Evolutionary conservation across 306 rosid genomes (phyloP), one percentile per base, ranked within the genome.

Genomic region (Boehmeria nivea): DNA sequence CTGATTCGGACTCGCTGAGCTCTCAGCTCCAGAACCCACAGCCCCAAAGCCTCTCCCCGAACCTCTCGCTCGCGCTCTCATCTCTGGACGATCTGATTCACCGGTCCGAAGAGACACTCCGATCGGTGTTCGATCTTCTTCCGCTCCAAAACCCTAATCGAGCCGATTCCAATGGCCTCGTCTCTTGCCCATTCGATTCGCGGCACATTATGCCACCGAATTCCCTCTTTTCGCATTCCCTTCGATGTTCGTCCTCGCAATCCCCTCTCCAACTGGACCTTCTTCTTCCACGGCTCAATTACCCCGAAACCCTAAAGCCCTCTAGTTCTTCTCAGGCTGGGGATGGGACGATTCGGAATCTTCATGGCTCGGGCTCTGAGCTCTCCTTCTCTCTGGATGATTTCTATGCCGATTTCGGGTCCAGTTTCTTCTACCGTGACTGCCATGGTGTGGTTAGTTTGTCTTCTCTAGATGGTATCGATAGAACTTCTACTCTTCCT

Each of bases 391-490:
- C 85, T 21, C 28, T 82, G 56, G 74, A 72, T 18, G 64, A 69
- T 12, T 61, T 69, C 18, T 68, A 43, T 51, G 43, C 69, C 1
- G 28, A 72, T 44, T 72, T 57, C 12, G 38, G 67, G 46, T 69
- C 70, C 59, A 78, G 78, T 67, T 82, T 72, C 56, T 83, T 80
- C 77, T 91, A 87, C 73, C 48, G 33, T 6, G 56, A 75, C 23
- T 91, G 81, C 74, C 96, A 87, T n/a, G 79, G 76, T 27, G 96
- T 57, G 3, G 87, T 91, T 46, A 10, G 43, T 37, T 65, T 69
- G 68, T 73, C 83, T 28, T 54, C 53, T 17, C 22, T 37, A 1
- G 66, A 51, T 76, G 40, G 71, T 50, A 7, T 65, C 20, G 39
- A 55, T n/a, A 70, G 21, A 27, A 73, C 82, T 6, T 76, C 84